Conservation (phyloP, 2,329 filamentous ascomycete genomes). For the Fusarium beomiforme region DNA sequence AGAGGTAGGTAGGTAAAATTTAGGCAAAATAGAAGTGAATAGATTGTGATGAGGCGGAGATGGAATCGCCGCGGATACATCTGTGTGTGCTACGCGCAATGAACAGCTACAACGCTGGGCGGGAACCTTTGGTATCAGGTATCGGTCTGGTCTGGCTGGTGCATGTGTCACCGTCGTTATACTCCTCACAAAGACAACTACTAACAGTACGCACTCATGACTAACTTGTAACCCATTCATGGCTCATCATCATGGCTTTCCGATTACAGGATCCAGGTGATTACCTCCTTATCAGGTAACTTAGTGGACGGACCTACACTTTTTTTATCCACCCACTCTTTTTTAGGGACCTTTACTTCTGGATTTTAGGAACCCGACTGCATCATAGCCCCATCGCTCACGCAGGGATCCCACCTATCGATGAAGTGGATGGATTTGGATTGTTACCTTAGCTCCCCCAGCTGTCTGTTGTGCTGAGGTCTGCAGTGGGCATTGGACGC, state of each 20-base stretch:
- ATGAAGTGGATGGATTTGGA: conserved; percentile 19
- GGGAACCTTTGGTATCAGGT: background rate
- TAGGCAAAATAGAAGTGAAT: conserved; percentile 2
- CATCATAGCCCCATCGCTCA: conserved; percentile 45
- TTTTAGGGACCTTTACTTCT: conserved; percentile 21
- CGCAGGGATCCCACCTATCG: conserved; percentile 22
- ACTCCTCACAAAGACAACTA: background rate
- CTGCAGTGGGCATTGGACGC: conserved; percentile 30
- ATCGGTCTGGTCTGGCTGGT: background rate
- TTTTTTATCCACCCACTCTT: conserved; percentile 29
- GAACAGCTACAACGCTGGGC: background rate
- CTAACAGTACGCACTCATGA: background rate
- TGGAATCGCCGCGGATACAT: conserved; percentile 9
- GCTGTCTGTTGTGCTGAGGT: conserved; percentile 8
- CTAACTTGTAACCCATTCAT: background rate
- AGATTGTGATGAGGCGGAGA: conserved; percentile 2
- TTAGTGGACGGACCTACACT: conserved; percentile 17
- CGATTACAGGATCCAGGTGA: background rate
- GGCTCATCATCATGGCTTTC: background rate
- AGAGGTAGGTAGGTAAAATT: conserved; percentile 14
- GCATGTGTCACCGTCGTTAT: background rate
- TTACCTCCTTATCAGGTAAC: conserved; percentile 6
- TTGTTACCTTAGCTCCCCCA: conserved; percentile 37
- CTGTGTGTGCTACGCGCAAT: background rate
- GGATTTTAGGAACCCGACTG: conserved; percentile 24